Base-by-base conservation (phyloP, 257 asterid species). In the Jaltomata sinuosa region DNA sequence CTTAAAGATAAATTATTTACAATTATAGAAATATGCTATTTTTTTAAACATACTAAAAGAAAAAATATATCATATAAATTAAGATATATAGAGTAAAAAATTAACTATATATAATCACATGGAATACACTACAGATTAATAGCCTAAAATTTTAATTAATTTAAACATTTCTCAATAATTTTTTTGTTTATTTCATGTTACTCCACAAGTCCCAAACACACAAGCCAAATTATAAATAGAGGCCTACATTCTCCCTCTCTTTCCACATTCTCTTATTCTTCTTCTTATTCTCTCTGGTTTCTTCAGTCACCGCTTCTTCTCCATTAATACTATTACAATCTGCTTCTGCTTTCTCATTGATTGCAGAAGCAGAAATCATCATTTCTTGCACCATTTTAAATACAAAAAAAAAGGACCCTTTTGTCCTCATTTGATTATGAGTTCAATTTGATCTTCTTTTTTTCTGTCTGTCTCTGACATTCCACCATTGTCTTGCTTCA, bases 341-440 rank as follows among this genome's bases (percentile, higher is more conserved):
- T 76, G 81, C 81, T 76, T 76, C 81, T 76, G 61, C 81, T 76
- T 22, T 27, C 81, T 29, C 81, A 76, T 76, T 74, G 61, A 27
- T 76, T 16, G 81, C 42, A 47, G 40, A 16, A 76, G 81, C 81
- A 47, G 61, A 76, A 76, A 47, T 15, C 61, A 76, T 76, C 16
- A 74, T 74, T 74, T 74, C 34, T 47, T 47, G 9, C 2, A 3
- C 18, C 18, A 74, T 25, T 32, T 67, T 16, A 67, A 32, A 67
- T 18, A 25, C 2, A 0, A 12, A 5, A 38, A 6, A 18, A 36
- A 19, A 21, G 6, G 9, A 2, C 1, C 0, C 2, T n/a, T n/a
- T n/a, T 42, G 22, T 42, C 6, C 38, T 42, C 55, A 74, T 74
- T 72, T 72, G n/a, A 45, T 74, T 45, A 45, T 74, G 7, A 45